These are phyloP conservation scores for Fonsecaea multimorphosa DNA, from an alignment of 2,329 filamentous ascomycete species.

Conservation along the genomic window DNA sequence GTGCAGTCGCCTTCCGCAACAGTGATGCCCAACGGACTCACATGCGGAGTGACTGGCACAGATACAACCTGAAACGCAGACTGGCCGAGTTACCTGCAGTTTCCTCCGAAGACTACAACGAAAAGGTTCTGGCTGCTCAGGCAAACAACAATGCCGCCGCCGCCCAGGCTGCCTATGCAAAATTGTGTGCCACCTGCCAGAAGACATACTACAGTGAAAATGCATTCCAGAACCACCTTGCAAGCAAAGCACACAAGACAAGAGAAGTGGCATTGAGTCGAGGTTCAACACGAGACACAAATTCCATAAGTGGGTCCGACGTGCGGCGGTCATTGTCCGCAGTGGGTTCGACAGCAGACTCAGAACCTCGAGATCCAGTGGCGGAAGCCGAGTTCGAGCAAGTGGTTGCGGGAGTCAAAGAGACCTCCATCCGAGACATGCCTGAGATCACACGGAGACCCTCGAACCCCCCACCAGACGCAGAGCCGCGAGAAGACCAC, in stretches of 20 bases:
- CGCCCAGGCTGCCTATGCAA: slow-evolving; percentile 87
- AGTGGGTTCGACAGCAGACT: slow-evolving; percentile 48
- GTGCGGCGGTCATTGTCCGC: slow-evolving; percentile 46
- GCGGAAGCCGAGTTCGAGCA: slow-evolving; percentile 67
- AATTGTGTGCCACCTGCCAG: slow-evolving; percentile 77
- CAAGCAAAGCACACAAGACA: slow-evolving; percentile 85
- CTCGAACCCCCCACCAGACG: slow-evolving; percentile 49
- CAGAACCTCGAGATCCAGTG: slow-evolving; percentile 45
- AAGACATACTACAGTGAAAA: slow-evolving; percentile 98
- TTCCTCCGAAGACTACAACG: slow-evolving; percentile 88
- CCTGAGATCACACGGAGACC: slow-evolving; percentile 52
- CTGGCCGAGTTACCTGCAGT: slow-evolving; percentile 90
- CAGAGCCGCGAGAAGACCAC: slow-evolving; percentile 44
- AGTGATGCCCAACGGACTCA: slow-evolving; percentile 91
- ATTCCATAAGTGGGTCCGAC: slow-evolving; percentile 71
- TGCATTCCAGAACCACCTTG: slow-evolving; percentile 89
- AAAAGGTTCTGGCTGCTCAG: slow-evolving; percentile 92
- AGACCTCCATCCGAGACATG: slow-evolving; percentile 62
- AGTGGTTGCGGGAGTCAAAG: slow-evolving; percentile 78
- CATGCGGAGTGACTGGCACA: slow-evolving; percentile 99
- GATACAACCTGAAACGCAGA: slow-evolving; percentile 95
- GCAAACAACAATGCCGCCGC: slow-evolving; percentile 82
- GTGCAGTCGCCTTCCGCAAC: slow-evolving; percentile 93
- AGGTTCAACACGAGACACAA: slow-evolving; percentile 49
- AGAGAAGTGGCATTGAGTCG: slow-evolving; percentile 61